Conservation (phyloP, 805 yeast species). For the Candida ipomoeae region DNA sequence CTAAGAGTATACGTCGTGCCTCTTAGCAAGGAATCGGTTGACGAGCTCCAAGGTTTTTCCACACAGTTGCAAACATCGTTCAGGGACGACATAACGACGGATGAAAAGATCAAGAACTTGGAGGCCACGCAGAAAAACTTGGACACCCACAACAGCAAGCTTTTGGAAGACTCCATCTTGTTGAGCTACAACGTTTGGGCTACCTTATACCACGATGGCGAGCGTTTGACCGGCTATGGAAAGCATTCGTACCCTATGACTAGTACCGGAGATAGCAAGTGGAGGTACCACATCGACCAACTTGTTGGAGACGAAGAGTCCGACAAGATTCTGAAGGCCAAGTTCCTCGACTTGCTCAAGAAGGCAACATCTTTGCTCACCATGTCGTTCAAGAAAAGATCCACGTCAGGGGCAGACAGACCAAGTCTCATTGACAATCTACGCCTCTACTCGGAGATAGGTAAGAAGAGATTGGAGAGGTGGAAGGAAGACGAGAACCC, state of each 20-base stretch:
- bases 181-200: constrained; percentile 23
- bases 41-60: constrained; percentile 24
- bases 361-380: constrained; percentile 12
- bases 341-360: constrained; percentile 13
- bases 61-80: constrained; percentile 29
- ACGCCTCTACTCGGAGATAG: constrained; percentile 25
- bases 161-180: constrained; percentile 18
- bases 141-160: constrained; percentile 21
- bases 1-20: constrained; percentile 32
- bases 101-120: constrained; percentile 23
- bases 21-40: constrained; percentile 19
- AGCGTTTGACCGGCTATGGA: constrained; percentile 4
- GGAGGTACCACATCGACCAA: constrained; percentile 19
- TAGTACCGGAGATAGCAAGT: constrained; percentile 20
- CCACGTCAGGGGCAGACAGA: not conserved
- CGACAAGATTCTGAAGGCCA: constrained; percentile 3
- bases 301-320: not conserved
- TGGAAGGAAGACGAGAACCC: constrained; percentile 25
- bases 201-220: constrained; percentile 18
- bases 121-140: constrained; percentile 23
- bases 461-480: constrained; percentile 21
- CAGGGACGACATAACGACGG: constrained; percentile 22
- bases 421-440: constrained; percentile 13
- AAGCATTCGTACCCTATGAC: constrained; percentile 24
- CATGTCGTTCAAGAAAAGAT: constrained; percentile 10